Percentiles rank a stretch among this genome's conserved stretches.
phyloP scores from a whole-genome alignment of 208 protist species.

The Acanthamoeba lenticulata region DNA sequence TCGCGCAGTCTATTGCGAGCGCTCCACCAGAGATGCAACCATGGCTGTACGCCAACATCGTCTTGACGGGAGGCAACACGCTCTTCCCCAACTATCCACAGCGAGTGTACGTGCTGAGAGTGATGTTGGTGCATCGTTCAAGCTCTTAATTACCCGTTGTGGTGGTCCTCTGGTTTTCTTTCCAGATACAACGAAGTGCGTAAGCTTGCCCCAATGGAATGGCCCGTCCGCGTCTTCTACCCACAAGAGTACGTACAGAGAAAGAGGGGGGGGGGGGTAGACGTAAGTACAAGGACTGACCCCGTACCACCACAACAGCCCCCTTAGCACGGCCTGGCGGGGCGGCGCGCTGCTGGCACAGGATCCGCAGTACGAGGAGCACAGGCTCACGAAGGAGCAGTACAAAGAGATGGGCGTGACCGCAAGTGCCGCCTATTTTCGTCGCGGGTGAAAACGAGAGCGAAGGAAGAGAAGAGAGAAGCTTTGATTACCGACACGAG shows the following conservation, averaged over 20 bases:
- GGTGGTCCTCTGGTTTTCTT: too few species aligned
- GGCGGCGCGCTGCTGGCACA: slow-evolving; percentile 65
- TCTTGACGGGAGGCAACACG: slow-evolving; percentile 75
- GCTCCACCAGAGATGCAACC: slow-evolving; percentile 71
- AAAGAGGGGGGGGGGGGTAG: background rate
- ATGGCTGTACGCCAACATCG: slow-evolving; percentile 79
- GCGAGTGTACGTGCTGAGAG: slow-evolving; percentile 71
- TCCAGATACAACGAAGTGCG: background rate
- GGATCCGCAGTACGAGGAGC: slow-evolving; percentile 39
- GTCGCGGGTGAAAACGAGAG: background rate
- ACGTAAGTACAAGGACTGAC: background rate
- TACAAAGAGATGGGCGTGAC: slow-evolving; percentile 72
- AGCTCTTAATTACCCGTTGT: background rate
- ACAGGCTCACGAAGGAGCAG: slow-evolving; percentile 59
- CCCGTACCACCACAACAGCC: slow-evolving; percentile 10
- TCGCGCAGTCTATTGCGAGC: slow-evolving; percentile 75
- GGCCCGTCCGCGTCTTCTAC: background rate
- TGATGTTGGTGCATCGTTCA: too few species aligned
- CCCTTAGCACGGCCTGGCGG: slow-evolving; percentile 65
- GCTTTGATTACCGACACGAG: too few species aligned
- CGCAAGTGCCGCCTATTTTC: background rate
- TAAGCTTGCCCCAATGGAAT: background rate
- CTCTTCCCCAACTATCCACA: slow-evolving; percentile 72
- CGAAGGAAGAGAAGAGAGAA: too few species aligned
- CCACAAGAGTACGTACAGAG: background rate